Evolutionary conservation across 2,329 filamentous ascomycete genomes (phyloP), one percentile per base, ranked within the genome.

Genomic region (Aspergillus sp.): DNA sequence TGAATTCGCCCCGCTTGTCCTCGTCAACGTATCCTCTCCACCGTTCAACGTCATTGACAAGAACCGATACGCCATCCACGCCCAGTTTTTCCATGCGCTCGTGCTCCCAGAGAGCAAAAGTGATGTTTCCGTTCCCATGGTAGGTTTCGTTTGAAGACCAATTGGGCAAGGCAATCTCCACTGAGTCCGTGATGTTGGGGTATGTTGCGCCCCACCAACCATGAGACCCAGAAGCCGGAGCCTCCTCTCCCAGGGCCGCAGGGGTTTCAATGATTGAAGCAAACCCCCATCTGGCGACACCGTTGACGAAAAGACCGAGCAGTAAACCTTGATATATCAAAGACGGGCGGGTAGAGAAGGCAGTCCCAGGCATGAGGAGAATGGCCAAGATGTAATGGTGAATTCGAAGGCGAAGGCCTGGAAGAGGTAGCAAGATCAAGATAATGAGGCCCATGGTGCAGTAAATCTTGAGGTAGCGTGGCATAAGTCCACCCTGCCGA

Each of bases 381-480:
- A 98, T 78, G 1, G 85, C 90, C 5, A 97, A 75, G 51, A 97
- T 88, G 62, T 97, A 98, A 65, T 98, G 93, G 62, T 98, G 93
- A 44, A 98, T 90, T 30, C 93, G 83, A 39, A 98, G 76, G 49
- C 83, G 86, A 40, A 95, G 80, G 6, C 82, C 79, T 0, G 91
- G 91, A 5, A 95, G 68, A 1, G 78, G 70, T 9, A 95, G 73
- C 30, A 86, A 77, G 39, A 90, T 69, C 28, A 93, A 60, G 31
- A 97, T 79, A n/a, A 73, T 75, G 2, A 72, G 61, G 2, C 81
- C 69, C 50, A 95, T 79, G 5, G 87, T 71, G 19, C 74, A 77
- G 63, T 96, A 96, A 13, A 95, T 75, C 55, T 80, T 81, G 5
- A 96, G 78, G 58, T 90, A 91, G 33, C 77, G 79, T 28, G 86